Evolutionary conservation across 441 rosid genomes (phyloP), one percentile per base, ranked within the genome.

Genomic region (Theobroma grandiflorum): DNA sequence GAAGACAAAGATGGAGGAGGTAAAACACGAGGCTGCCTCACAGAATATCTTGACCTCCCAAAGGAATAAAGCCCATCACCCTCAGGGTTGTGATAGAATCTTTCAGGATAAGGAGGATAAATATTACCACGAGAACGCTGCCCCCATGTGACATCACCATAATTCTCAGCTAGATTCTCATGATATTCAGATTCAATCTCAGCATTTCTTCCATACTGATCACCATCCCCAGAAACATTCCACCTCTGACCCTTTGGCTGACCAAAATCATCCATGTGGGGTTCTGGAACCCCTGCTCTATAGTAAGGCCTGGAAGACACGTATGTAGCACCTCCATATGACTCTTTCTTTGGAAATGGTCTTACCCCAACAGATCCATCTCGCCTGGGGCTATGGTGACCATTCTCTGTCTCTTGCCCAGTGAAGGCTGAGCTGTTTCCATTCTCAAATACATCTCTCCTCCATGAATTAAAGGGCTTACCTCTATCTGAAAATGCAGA

Each of bases 1-100:
- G 91, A 84, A 81, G 85, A 85, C 82, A 91, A 80, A 61, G 93
- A 86, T 73, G 93, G 95, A 85, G 99, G 98, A 64, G 99, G 99
- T 49, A 89, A 91, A 76, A 95, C 99, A 79, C 94, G 98, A 80
- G 99, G 99, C 87, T 94, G 98, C 89, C 92, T 92, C 86, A 89
- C 83, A 78, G 98, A 87, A 86, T 90, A 90, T 64, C 98, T 86
- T 61, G 95, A 87, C 88, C 97, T 90, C 75, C 96, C 97, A 87
- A 87, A 89, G 57, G 97, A 88, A 82, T 88, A 89, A 82, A 89
- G 83, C 71, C 89, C 96, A 82, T 90, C 97, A 79, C 87, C 87
- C 68, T 94, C 98, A 0, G 91, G 80, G 80, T 91, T 89, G 66
- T 85, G 95, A 85, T 92, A 88, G 47, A 84, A 75, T 78, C 88